phyloP scores from a whole-genome alignment of 805 yeast genomes.

The Myxozyma lipomycoides region DNA sequence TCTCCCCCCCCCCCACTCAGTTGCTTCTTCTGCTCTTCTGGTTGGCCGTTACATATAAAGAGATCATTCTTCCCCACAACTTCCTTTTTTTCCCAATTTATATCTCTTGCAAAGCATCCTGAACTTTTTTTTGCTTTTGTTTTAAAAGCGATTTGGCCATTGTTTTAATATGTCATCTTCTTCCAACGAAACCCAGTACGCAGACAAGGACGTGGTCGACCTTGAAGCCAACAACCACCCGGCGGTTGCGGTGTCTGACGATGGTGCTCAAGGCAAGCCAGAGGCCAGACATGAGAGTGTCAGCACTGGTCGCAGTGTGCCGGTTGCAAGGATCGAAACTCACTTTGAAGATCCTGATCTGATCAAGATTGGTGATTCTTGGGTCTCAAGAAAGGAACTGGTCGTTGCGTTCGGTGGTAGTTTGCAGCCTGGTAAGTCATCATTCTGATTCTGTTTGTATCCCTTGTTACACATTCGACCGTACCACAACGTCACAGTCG shows the following conservation, averaged over 20 bases:
- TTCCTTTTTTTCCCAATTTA: neutral
- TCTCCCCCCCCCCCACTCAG: neutral
- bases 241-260: neutral
- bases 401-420: slow-evolving; percentile 64
- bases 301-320: neutral
- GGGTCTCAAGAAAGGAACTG: slow-evolving; percentile 50
- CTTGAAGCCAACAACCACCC: slow-evolving; percentile 4
- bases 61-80: neutral
- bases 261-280: neutral
- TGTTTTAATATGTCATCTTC: neutral
- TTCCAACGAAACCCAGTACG: neutral
- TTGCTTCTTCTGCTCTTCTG: neutral
- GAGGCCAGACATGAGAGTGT: neutral
- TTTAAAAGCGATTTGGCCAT: no score
- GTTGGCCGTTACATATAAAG: neutral
- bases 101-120: neutral
- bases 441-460: neutral
- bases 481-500: neutral
- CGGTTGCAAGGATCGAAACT: slow-evolving; percentile 11
- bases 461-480: neutral
- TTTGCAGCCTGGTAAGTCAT: slow-evolving; percentile 56
- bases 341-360: slow-evolving; percentile 48
- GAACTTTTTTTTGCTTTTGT: no score
- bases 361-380: slow-evolving; percentile 67
- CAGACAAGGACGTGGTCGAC: slow-evolving; percentile 13